Evolutionary conservation across 139 green algal genomes (phyloP).

Genomic region (Ettlia oleoabundans): DNA sequence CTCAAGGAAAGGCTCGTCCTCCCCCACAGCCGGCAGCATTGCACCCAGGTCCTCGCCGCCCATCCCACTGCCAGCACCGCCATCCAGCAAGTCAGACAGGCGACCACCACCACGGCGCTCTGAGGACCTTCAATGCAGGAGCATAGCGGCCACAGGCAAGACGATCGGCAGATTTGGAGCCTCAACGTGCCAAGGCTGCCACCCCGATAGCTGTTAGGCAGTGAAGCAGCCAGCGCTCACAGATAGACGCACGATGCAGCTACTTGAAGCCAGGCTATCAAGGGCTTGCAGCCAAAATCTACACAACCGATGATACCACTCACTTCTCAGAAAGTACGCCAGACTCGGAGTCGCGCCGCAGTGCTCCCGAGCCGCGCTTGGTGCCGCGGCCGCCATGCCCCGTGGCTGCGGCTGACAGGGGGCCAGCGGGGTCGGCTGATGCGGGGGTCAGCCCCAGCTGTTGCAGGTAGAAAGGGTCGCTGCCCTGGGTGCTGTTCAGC

Average conservation of each 20-base stretch:
- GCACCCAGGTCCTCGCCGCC: constrained; percentile 16
- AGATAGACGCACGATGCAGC: neutral
- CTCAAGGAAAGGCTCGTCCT: constrained; percentile 30
- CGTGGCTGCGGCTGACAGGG: neutral
- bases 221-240: too few species aligned
- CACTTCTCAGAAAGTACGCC: constrained; percentile 27
- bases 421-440: neutral
- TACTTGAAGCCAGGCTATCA: too few species aligned
- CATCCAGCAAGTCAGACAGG: constrained; percentile 28
- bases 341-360: constrained; percentile 21
- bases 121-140: too few species aligned
- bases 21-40: constrained; percentile 39
- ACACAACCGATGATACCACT: neutral
- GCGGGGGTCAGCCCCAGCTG: constrained; percentile 48
- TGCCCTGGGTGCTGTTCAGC: constrained; percentile 28
- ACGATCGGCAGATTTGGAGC: too few species aligned
- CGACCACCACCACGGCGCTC: neutral
- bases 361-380: neutral
- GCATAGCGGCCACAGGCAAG: too few species aligned
- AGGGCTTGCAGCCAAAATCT: too few species aligned
- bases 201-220: too few species aligned
- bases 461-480: constrained; percentile 55
- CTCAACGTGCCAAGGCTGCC: too few species aligned
- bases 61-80: neutral
- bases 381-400: neutral